Evolutionary conservation across 345 rosid species (phyloP), one percentile per base, ranked within the genome.

Genomic region (Citrus reticulata): DNA sequence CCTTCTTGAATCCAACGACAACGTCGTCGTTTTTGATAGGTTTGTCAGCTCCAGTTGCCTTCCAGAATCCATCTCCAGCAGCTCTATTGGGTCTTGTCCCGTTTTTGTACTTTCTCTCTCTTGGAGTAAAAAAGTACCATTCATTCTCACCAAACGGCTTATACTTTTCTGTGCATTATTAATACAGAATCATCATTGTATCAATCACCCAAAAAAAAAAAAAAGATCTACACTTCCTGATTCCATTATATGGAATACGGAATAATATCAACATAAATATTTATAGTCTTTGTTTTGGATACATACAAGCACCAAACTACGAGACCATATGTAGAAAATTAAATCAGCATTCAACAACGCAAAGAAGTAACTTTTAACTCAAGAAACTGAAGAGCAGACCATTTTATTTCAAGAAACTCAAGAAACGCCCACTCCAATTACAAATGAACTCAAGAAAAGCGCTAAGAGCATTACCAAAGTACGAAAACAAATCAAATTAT

Each of bases 11-110:
- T 32, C 86, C 86, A 34, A 83, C 54, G 0, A n/a, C 27, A 0
- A 0, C 34, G 2, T 35, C 57, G 1, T 40, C 2, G 7, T 1
- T 2, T 0, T 22, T 8, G 6, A 83, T 49, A 25, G 25, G 19
- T 75, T 66, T 80, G 70, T 81, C 84, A 14, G 78, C 82, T 20
- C 82, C 80, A 0, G 80, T 84, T 1, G 86, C 86, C 74, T 84
- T 84, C 86, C 86, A 84, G 39, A 54, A 80, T 13, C 86, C 84
- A 19, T 71, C 40, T 22, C 75, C 80, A 1, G 84, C 82, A 10
- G 78, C 68, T 22, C 86, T 35, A 40, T 72, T 75, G 1, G 84
- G 82, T 39, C 84, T 55, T 11, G 35, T 49, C 11, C 84, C 77
- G 35, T 70, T 58, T 57, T 34, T 51, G 57, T 84, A 84, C 71